Evolutionary conservation across 1,284 basidiomycete species (phyloP), one percentile per base, ranked within the genome.

Genomic region (Ustilago loliicola): DNA sequence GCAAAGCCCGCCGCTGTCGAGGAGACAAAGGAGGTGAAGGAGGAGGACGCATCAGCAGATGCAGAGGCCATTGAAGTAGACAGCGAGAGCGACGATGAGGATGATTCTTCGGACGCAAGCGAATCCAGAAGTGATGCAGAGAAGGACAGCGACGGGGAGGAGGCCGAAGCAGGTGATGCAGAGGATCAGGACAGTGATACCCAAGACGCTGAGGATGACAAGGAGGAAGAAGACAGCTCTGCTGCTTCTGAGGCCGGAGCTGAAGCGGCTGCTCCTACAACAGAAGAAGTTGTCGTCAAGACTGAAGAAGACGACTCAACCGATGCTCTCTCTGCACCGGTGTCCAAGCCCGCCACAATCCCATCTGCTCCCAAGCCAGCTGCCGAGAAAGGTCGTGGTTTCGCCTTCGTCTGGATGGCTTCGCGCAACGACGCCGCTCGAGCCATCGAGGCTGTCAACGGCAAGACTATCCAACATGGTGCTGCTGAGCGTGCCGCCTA

Each of bases 351-450:
- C 23, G 29, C 48, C 19, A 23, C 72, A 23, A 13, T 59, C 6
- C 13, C 64, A 9, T 17, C 75, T 13, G 88, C 91, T 32, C 92
- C 94, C 9, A 93, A 94, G 73, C 91, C 32, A 6, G 23, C 61
- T 5, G 55, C 21, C 48, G 66, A 72, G 89, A 75, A 91, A 25
- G 90, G 90, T 25, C 92, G 93, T 79, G 96, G 96, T 0, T 99
- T 97, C 81, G 96, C 95, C 0, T 98, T 99, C 82, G 92, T 98
- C 15, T 98, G 95, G 94, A 95, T 94, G 90, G 87, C 95, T 72
- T 92, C 91, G 75, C 91, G 91, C 81, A 92, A 92, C 72, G 94
- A 96, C 83, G 96, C 95, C 3, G 92, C 95, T 84, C 89, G 89
- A 56, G 96, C 95, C 0, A 90, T 98, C 74, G 91, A 92, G 77